Evolutionary conservation across 108 stramenopile genomes (phyloP).

Genomic region (Nannochloropsis gaditana): DNA sequence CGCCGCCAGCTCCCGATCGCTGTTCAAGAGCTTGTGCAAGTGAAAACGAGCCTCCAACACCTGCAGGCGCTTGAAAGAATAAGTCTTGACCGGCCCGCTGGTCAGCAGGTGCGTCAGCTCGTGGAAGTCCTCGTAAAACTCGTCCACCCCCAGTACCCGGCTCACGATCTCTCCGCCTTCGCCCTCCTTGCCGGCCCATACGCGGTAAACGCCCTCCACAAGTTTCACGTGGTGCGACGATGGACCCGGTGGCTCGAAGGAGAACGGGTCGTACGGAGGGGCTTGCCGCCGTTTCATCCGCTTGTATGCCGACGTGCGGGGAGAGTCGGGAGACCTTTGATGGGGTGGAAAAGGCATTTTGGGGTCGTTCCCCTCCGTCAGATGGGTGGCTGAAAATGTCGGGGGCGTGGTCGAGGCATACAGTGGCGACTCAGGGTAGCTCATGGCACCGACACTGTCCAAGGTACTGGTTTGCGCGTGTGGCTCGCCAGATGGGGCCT

Average conservation of each 20-base stretch:
- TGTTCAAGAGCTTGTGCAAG: slow-evolving; percentile 58
- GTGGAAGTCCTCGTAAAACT: slow-evolving; percentile 36
- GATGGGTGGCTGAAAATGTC: not conserved
- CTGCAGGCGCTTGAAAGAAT: slow-evolving; percentile 45
- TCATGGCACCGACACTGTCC: not conserved
- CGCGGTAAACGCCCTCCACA: not conserved
- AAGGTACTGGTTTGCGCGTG: not conserved
- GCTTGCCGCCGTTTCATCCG: slow-evolving; percentile 15
- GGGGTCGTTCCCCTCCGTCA: not conserved
- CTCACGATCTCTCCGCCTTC: not conserved
- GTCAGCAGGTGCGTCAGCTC: not conserved
- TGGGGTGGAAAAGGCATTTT: not conserved
- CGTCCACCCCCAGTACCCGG: slow-evolving; percentile 8
- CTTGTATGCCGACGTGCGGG: not conserved
- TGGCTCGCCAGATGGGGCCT: not conserved
- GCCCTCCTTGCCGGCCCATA: slow-evolving; percentile 10
- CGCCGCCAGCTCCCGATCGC: slow-evolving; percentile 64
- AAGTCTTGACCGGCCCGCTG: slow-evolving; percentile 32
- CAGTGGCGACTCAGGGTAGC: not conserved
- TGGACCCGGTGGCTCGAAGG: not conserved
- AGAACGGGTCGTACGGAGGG: not conserved
- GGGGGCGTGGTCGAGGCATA: not conserved
- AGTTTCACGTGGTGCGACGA: not conserved
- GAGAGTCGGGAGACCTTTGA: not conserved
- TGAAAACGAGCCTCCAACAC: slow-evolving; percentile 57